Evolutionary conservation across 2,329 filamentous ascomycete species (phyloP), one percentile per base, ranked within the genome.

Genomic region (Chaetomium sp.): DNA sequence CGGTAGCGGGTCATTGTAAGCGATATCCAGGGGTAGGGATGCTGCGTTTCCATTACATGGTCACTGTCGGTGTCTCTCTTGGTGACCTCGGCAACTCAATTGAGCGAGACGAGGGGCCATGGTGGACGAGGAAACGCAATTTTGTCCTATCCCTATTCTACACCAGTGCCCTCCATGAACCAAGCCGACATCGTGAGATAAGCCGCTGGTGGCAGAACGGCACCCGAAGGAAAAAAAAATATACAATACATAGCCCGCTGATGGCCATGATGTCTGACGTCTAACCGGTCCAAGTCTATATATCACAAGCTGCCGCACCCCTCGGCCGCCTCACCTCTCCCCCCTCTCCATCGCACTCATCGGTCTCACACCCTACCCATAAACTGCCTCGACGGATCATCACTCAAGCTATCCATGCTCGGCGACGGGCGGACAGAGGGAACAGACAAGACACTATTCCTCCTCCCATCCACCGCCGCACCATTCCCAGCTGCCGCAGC

Each of bases 331-430:
- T 13, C 31, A 4, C 3, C 27, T 27, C 16, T 21, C 4, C 35
- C 13, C 55, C 29, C 23, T 16, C 35, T n/a, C 7, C 33, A 19
- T 62, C 49, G 69, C n/a, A n/a, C 38, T 47, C 62, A 68, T 8
- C 67, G 5, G 13, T 16, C 8, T 64, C 38, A 70, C 19, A 23
- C 49, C 47, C 61, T 68, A 7, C 68, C 69, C 69, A 73, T 70
- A 16, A 71, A 50, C 50, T 69, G 67, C 54, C 62, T 70, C 4
- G 68, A 69, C 2, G 71, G 70, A 59, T 72, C 71, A 45, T 72
- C 70, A 35, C 66, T 65, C 61, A 68, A 49, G 29, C 63, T 68
- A 33, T 71, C 70, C 63, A 68, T 65, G 42, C 67, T 68, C 27
- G 53, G 62, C 47, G 62, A 61, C 51, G 57, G 21, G 53, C 33